phyloP scores from a whole-genome alignment of 2,329 filamentous ascomycete species.

The Ophiostoma australiae region DNA sequence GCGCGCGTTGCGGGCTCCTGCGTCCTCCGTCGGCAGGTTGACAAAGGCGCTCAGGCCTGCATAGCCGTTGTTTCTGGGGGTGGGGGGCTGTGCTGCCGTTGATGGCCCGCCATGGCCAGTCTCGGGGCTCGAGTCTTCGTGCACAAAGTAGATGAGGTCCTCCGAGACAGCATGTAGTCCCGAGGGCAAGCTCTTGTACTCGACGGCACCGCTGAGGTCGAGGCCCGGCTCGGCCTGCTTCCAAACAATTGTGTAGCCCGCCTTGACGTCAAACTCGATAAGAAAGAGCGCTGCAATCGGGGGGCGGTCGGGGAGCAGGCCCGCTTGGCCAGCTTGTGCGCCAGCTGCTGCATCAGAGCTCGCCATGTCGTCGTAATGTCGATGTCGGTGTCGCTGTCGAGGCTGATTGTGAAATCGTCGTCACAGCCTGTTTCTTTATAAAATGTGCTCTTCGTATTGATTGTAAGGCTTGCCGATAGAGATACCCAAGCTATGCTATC shows the following conservation, averaged over 20 bases:
- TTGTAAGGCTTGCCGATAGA: not conserved
- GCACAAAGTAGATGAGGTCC: slow-evolving; percentile 91
- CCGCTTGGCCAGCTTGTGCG: not conserved
- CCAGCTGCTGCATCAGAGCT: not conserved
- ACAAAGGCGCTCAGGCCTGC: slow-evolving; percentile 90
- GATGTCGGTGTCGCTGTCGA: not conserved
- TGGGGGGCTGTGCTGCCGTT: not conserved
- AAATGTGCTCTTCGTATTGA: not conserved
- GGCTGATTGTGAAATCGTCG: not conserved
- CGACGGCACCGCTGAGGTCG: slow-evolving; percentile 77
- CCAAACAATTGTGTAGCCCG: slow-evolving; percentile 88
- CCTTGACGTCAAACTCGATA: slow-evolving; percentile 87
- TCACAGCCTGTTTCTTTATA: not conserved
- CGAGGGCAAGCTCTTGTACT: slow-evolving; percentile 94
- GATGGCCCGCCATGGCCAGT: no score
- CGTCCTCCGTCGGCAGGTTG: slow-evolving; percentile 72
- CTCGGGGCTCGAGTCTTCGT: slow-evolving; percentile 40
- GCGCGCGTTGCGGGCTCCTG: slow-evolving; percentile 73
- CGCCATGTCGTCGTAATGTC: not conserved
- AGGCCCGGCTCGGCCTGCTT: slow-evolving; percentile 66
- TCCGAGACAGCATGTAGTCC: slow-evolving; percentile 83
- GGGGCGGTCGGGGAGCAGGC: slow-evolving; percentile 45
- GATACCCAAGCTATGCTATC: not conserved
- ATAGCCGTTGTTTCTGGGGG: slow-evolving; percentile 46
- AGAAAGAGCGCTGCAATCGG: slow-evolving; percentile 76